Percentiles rank a stretch among this genome's conserved stretches.
Conservation (phyloP, 495 filamentous ascomycete species). For the Lasiosphaeria miniovina region DNA sequence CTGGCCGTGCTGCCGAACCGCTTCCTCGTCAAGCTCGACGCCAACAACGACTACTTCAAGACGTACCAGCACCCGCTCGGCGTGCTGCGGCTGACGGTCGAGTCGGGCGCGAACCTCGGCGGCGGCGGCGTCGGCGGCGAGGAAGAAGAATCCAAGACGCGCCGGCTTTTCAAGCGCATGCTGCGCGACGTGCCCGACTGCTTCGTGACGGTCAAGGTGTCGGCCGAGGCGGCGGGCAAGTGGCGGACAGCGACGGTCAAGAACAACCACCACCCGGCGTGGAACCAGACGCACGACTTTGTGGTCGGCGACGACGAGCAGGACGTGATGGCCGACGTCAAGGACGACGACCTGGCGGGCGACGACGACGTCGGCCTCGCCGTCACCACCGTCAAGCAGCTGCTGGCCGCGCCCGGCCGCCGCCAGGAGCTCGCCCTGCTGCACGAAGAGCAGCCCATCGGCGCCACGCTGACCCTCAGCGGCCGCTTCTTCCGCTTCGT, state of each 20-base stretch:
- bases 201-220: constrained; percentile 37
- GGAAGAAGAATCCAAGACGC: constrained; percentile 12
- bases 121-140: background rate
- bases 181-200: constrained; percentile 39
- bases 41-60: constrained; percentile 41
- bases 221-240: constrained; percentile 26
- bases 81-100: constrained; percentile 39
- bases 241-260: constrained; percentile 37
- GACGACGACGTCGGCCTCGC: constrained; percentile 43
- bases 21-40: constrained; percentile 40
- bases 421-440: constrained; percentile 32
- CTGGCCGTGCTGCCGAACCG: constrained; percentile 45
- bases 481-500: constrained; percentile 36
- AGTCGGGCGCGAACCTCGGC: constrained; percentile 34
- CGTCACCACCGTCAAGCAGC: constrained; percentile 33
- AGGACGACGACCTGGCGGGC: constrained; percentile 37
- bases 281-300: constrained; percentile 44
- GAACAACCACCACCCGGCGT: constrained; percentile 37
- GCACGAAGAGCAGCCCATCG: constrained; percentile 32
- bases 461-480: constrained; percentile 28
- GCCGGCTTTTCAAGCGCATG: constrained; percentile 29
- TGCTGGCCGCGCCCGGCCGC: constrained; percentile 31
- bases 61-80: constrained; percentile 40
- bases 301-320: constrained; percentile 39
- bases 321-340: constrained; percentile 32